A percentile compares a stretch with the other conserved stretches of the same genome.
These are phyloP conservation scores for Metarhizium rileyi DNA, from an alignment of 2,329 filamentous ascomycete species.

Conservation along the genomic window DNA sequence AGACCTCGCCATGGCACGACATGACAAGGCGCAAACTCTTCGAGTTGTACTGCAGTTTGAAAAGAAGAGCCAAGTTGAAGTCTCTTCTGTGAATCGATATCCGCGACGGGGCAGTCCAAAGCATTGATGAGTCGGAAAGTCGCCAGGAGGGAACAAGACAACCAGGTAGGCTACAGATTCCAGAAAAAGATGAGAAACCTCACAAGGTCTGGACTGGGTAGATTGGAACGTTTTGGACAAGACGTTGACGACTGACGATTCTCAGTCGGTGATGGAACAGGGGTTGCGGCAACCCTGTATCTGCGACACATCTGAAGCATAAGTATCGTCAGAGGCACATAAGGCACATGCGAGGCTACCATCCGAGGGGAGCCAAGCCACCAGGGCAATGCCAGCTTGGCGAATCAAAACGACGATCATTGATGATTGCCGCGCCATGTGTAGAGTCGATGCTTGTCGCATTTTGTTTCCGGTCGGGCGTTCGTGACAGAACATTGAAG, in stretches of 20 bases:
- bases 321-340: constrained; percentile 8
- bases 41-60: background rate
- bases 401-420: background rate
- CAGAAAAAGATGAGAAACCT: background rate
- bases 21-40: background rate
- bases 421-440: background rate
- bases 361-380: background rate
- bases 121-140: background rate
- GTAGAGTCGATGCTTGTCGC: too few relatives aligned
- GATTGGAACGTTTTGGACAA: background rate
- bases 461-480: too few relatives aligned
- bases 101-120: too few relatives aligned
- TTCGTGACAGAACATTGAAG: too few relatives aligned
- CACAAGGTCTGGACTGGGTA: background rate
- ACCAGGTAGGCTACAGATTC: background rate
- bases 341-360: constrained; percentile 5
- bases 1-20: background rate
- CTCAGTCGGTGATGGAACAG: constrained; percentile 9
- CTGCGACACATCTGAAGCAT: constrained; percentile 41
- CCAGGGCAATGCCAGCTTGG: background rate
- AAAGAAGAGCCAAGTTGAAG: background rate
- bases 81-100: background rate
- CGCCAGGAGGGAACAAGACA: background rate
- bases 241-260: background rate
- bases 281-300: constrained; percentile 24